Conservation (phyloP, 2,329 filamentous ascomycete species). For the Microsporum ferrugineum region DNA sequence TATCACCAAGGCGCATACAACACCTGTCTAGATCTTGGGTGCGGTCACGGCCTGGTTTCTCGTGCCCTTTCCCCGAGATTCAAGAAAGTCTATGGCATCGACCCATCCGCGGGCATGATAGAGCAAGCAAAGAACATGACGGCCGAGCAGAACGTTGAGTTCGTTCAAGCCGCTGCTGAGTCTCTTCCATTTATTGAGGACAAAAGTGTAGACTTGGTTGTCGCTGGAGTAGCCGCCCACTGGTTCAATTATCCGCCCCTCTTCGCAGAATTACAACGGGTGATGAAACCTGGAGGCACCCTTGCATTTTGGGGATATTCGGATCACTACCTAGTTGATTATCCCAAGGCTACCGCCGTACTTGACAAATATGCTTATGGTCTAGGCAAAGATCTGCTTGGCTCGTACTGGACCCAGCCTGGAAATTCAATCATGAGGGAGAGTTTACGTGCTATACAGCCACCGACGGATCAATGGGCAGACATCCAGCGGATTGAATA, state of each 20-base stretch:
- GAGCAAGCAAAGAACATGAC: conserved; percentile 21
- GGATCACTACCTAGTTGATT: conserved; percentile 49
- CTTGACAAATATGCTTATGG: conserved; percentile 48
- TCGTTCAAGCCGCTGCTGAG: conserved; percentile 44
- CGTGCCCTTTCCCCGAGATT: conserved; percentile 46
- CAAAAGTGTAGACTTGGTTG: conserved; percentile 41
- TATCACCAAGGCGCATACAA: conserved; percentile 40
- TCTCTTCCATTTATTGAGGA: conserved; percentile 41
- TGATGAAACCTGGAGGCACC: conserved; percentile 45
- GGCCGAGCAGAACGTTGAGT: conserved; percentile 35
- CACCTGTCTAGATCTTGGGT: conserved; percentile 48
- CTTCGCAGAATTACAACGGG: conserved; percentile 46
- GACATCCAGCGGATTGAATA: conserved; percentile 45
- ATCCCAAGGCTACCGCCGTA: conserved; percentile 42
- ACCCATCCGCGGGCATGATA: conserved; percentile 18
- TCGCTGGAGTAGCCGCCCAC: conserved; percentile 49
- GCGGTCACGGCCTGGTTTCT: conserved; percentile 49
- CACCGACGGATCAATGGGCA: conserved; percentile 43
- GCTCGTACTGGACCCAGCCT: conserved; percentile 47
- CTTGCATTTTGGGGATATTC: conserved; percentile 58
- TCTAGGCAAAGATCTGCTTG: conserved; percentile 40
- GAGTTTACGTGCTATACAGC: conserved; percentile 41
- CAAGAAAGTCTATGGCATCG: conserved; percentile 36
- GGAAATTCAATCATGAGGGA: conserved; percentile 46
- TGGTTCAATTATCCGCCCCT: conserved; percentile 51